Conservation (phyloP, 148 eudicot genomes). For the Selenicereus undatus region DNA sequence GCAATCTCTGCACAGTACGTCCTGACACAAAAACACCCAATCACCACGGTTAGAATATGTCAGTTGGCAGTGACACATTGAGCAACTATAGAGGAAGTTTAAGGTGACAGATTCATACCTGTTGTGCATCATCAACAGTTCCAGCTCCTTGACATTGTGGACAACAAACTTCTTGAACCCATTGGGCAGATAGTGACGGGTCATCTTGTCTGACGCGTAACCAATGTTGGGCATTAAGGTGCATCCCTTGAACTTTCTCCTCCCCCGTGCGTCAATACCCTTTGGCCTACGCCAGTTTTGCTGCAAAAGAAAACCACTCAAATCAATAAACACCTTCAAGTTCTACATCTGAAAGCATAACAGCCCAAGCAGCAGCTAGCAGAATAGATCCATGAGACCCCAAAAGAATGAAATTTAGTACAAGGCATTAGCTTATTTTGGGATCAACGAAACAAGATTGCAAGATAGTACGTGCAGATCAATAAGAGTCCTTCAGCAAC, state of each 20-base stretch:
- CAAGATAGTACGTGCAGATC: not conserved
- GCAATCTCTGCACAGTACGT: slow-evolving; percentile 40
- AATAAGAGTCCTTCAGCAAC: not conserved
- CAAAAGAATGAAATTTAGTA: not conserved
- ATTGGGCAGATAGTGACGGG: slow-evolving; percentile 52
- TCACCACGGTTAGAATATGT: not conserved
- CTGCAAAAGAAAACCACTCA: slow-evolving; percentile 19
- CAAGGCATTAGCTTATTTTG: not conserved
- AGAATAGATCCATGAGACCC: not conserved
- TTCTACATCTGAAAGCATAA: not conserved
- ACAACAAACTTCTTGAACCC: slow-evolving; percentile 60
- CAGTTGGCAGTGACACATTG: not conserved
- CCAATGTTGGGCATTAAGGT: slow-evolving; percentile 53
- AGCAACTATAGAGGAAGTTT: not conserved
- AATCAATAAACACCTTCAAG: not conserved
- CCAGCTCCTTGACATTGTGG: slow-evolving; percentile 44
- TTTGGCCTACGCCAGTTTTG: slow-evolving; percentile 57
- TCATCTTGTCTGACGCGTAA: slow-evolving; percentile 58
- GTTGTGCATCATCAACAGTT: slow-evolving; percentile 60
- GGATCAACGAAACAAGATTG: not conserved
- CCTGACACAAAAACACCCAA: slow-evolving; percentile 4
- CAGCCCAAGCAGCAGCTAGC: not conserved
- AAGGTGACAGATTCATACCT: slow-evolving; percentile 20
- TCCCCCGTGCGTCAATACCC: slow-evolving; percentile 54
- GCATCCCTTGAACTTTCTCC: slow-evolving; percentile 58